Evolutionary conservation across 192 early-diverging fungal species (phyloP).

Genomic region (Coemansia sp.): DNA sequence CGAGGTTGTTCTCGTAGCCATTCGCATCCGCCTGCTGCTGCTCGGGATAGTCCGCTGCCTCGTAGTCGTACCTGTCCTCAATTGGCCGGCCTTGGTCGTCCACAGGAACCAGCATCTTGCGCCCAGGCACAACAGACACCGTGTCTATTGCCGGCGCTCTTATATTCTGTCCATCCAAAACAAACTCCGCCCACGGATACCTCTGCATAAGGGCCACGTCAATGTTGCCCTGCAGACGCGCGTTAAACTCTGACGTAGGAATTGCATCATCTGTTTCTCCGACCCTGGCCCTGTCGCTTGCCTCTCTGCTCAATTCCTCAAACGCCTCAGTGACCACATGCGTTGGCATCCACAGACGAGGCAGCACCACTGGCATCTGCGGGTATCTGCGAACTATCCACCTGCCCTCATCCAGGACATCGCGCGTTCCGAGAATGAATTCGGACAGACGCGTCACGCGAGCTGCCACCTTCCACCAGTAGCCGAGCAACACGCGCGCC

Average conservation of each 20-base stretch:
- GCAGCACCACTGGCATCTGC: slow-evolving; percentile 55
- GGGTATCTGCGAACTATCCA: slow-evolving; percentile 59
- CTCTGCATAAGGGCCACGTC: slow-evolving; percentile 49
- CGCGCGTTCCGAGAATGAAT: slow-evolving; percentile 78
- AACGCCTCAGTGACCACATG: slow-evolving; percentile 54
- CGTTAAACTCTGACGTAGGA: slow-evolving; percentile 25
- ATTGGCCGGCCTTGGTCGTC: slow-evolving; percentile 59
- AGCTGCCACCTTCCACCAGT: slow-evolving; percentile 78
- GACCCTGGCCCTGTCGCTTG: slow-evolving; percentile 25
- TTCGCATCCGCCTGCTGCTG: slow-evolving; percentile 1
- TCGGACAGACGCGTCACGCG: slow-evolving; percentile 70
- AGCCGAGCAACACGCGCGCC: slow-evolving; percentile 57
- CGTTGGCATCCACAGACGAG: slow-evolving; percentile 54
- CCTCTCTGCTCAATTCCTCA: slow-evolving; percentile 22
- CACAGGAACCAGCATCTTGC: slow-evolving; percentile 80
- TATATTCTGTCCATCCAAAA: slow-evolving; percentile 65
- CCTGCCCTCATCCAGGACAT: slow-evolving; percentile 73
- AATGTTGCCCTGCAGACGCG: slow-evolving; percentile 32
- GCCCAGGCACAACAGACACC: slow-evolving; percentile 76
- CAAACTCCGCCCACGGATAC: slow-evolving; percentile 58
- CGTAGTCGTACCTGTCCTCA: slow-evolving; percentile 61
- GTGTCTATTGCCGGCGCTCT: slow-evolving; percentile 86
- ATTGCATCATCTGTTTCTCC: slow-evolving; percentile 14
- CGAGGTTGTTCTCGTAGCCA: slow-evolving; percentile 6
- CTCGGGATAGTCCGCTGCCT: slow-evolving; percentile 61